Evolutionary conservation across 2,329 filamentous ascomycete species (phyloP).

Genomic region (Stachybotrys chlorohalonatus): DNA sequence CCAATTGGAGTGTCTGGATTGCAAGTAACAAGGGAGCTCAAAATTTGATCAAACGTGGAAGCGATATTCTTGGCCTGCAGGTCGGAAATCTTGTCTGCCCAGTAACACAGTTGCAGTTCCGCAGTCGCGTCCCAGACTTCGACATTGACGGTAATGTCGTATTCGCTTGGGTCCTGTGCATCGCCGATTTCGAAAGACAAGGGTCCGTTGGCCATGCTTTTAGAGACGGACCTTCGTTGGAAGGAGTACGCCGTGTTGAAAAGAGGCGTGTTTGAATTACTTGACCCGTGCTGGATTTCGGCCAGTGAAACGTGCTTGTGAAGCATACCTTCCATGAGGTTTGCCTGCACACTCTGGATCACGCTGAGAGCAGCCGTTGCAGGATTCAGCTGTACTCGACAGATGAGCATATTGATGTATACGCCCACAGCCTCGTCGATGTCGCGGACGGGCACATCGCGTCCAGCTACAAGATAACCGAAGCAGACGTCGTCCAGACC

Average conservation of each 20-base stretch:
- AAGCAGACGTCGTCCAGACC: constrained; percentile 1
- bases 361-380: neutral
- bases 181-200: constrained; percentile 6
- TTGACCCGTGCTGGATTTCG: constrained; percentile 2
- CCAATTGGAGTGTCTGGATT: neutral
- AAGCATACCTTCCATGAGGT: constrained; percentile 1
- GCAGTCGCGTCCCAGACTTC: constrained; percentile 11
- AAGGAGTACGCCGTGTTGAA: constrained; percentile 12
- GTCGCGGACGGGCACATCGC: neutral
- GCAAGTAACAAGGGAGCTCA: constrained; percentile 2
- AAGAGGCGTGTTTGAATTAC: neutral
- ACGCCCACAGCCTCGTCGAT: constrained; percentile 5
- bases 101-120: constrained; percentile 12
- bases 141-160: constrained; percentile 11
- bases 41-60: constrained; percentile 7
- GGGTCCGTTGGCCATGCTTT: constrained; percentile 3
- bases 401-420: constrained; percentile 7
- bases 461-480: neutral
- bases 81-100: constrained; percentile 11
- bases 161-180: constrained; percentile 7
- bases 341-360: neutral
- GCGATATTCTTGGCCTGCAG: constrained; percentile 10
- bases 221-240: constrained; percentile 8
- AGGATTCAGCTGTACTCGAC: neutral
- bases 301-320: constrained; percentile 3